Percentiles rank a stretch among this genome's conserved stretches.
Evolutionary conservation across 768 basidiomycete genomes (phyloP).

Genomic region (Polyporus arcularius): DNA sequence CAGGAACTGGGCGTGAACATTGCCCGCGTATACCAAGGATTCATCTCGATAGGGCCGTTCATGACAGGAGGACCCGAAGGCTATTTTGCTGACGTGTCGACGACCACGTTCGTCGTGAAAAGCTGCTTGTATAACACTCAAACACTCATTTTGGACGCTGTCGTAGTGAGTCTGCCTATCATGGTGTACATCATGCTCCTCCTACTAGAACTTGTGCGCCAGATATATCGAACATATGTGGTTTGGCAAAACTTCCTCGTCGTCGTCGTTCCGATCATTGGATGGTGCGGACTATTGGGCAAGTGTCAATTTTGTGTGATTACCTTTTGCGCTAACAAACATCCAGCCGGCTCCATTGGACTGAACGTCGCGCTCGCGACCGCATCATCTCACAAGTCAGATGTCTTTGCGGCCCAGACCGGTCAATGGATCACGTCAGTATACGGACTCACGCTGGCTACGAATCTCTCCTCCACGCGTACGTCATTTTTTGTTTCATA

Average conservation of each 20-base stretch:
- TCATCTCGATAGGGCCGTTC: constrained; percentile 11
- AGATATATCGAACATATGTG: constrained; percentile 28
- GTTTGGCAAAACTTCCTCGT: constrained; percentile 33
- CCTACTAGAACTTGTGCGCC: not conserved
- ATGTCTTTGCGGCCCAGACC: constrained; percentile 31
- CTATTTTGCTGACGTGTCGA: constrained; percentile 15
- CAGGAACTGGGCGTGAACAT: constrained; percentile 24
- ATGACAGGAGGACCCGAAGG: constrained; percentile 6
- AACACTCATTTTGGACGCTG: constrained; percentile 25
- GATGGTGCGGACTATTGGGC: constrained; percentile 33
- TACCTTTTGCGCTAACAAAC: not conserved
- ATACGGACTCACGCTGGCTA: constrained; percentile 32
- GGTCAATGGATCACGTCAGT: constrained; percentile 38
- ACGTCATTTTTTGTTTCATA: not conserved
- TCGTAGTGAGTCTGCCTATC: constrained; percentile 18
- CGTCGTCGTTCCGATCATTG: constrained; percentile 30
- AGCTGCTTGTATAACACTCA: constrained; percentile 22
- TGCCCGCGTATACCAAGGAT: constrained; percentile 12
- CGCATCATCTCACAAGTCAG: constrained; percentile 12
- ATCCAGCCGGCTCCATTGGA: constrained; percentile 18
- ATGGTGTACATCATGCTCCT: not conserved
- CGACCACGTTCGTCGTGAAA: constrained; percentile 19
- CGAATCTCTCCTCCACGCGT: constrained; percentile 37
- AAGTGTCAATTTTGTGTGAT: constrained; percentile 2
- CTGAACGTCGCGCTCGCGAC: constrained; percentile 21